Base-by-base conservation (phyloP, 768 basidiomycete genomes). In the Mycena indigotica region DNA sequence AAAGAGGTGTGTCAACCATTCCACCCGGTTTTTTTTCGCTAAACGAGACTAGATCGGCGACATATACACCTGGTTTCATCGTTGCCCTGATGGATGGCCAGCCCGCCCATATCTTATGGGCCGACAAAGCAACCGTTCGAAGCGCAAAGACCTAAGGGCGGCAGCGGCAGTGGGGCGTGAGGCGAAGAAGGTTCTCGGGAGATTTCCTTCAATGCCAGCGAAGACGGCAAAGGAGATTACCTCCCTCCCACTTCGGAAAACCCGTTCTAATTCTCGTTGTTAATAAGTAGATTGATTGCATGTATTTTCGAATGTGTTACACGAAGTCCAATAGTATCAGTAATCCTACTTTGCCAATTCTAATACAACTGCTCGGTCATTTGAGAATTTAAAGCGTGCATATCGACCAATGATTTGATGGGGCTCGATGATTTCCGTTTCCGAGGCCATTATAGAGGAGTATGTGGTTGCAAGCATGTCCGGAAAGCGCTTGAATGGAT, bases 401-500 rank as follows among this genome's bases (percentile, higher is more conserved):
- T 21, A 53, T 24, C 54, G 57, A 5, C 45, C 46, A 4, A 50
- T 15, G n/a, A 58, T 32, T 13, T 12, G 4, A 23, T 12, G 8
- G 0, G 52, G 52, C 5, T 40, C 0, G n/a, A 58, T 23, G n/a
- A 5, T 6, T 29, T 53, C 57, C 3, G 15, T 3, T 12, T 24
- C 4, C 2, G 25, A 15, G 12, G 21, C 13, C 52, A 54, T 53
- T 21, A 23, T 40, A 2, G 57, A 53, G 3, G 57, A 53, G 38
- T 58, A 54, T 2, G 52, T 58, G 4, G 12, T 29, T 2, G 52
- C 57, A 3, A 38, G 52, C n/a, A 58, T 45, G 30, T 54, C 24
- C 4, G 52, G 52, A 26, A 52, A 62, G 4, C n/a, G 38, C 5
- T 4, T 19, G 57, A 58, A 58, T 2, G 58, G 58, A 29, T 59